phyloP scores from a whole-genome alignment of 371 early-diverging fungal species.

The Mortierella sp. region DNA sequence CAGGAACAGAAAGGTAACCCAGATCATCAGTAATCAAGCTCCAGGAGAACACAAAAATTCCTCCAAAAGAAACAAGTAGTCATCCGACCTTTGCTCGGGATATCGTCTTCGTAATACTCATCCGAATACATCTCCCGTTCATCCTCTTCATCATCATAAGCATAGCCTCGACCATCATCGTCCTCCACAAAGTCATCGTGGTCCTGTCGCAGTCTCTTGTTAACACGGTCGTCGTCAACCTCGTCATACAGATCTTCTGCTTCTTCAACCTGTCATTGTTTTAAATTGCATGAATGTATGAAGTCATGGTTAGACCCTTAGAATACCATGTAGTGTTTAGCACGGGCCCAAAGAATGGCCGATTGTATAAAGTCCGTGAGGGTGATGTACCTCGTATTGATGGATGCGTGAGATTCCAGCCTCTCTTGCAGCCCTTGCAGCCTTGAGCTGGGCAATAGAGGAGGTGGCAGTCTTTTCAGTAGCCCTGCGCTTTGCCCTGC shows the following conservation, averaged over 20 bases:
- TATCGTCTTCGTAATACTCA: conserved; percentile 54
- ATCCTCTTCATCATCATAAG: conserved; percentile 73
- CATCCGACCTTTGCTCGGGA: conserved; percentile 16
- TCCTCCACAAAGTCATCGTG: conserved; percentile 87
- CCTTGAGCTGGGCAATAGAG: conserved; percentile 22
- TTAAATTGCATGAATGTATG: no score
- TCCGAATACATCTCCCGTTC: conserved; percentile 62
- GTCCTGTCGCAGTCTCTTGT: conserved; percentile 58
- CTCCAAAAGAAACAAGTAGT: not conserved
- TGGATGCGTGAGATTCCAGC: conserved; percentile 41
- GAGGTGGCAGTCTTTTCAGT: conserved; percentile 18
- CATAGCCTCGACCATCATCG: conserved; percentile 87
- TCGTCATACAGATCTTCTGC: conserved; percentile 67
- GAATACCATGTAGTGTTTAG: no score
- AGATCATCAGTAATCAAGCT: not conserved
- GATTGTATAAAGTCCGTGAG: not conserved
- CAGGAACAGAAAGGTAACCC: not conserved
- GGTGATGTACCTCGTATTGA: conserved; percentile 34
- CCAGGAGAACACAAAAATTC: not conserved
- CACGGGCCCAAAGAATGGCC: no score
- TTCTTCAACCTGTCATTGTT: conserved; percentile 47
- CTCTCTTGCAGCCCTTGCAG: conserved; percentile 19
- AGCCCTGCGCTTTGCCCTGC: conserved; percentile 42
- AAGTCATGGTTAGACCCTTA: no score
- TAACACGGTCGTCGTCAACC: conserved; percentile 66